Base-by-base conservation (phyloP, 2,329 filamentous ascomycete species). In the Pseudonectria foliicola region DNA sequence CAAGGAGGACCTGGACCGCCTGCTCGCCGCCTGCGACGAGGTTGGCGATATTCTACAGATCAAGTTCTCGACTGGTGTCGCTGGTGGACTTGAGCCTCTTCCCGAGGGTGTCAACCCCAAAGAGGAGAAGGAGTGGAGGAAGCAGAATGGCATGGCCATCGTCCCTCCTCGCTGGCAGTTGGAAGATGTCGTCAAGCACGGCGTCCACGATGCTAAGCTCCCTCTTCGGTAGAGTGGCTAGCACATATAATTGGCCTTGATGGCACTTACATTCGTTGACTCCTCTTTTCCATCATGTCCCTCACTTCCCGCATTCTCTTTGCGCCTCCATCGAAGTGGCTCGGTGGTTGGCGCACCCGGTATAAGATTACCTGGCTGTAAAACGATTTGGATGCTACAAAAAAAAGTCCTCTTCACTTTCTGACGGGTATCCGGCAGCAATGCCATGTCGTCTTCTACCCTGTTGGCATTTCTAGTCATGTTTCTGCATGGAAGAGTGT, bases 61-160 rank as follows among this genome's bases (percentile, higher is more conserved):
- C 57, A 96, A 95, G 67, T 95, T 94, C 66, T 94, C 88, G n/a
- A 93, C 85, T 11, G 92, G 92, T 48, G 78, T 95, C 52, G 90
- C 92, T 10, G 92, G 92, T 45, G 92, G 92, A 38, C 77, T 85
- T 25, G 76, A 86, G 32, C 81, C 85, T 7, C 70, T 90, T 3
- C 80, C 81, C 4, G 82, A 85, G 25, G 83, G 78, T 12, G 70
- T 86, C 26, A 73, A 75, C 0, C 71, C 78, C 8, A 79, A 90
- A 55, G 79, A 82, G 57, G 85, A 93, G 61, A 68, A 73, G 43
- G 77, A 84, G 51, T 78, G 78, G 71, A 68, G 73, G 37, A 71
- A 70, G 50, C 68, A 70, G 36, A 75, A 73, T 31, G 75, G 75
- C 27, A 61, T 89, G 13, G 78, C 92, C 35, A 70, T 94, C 48